Evolutionary conservation across 2,329 filamentous ascomycete genomes (phyloP).

Genomic region (Pyrenophora tritici-repentis): DNA sequence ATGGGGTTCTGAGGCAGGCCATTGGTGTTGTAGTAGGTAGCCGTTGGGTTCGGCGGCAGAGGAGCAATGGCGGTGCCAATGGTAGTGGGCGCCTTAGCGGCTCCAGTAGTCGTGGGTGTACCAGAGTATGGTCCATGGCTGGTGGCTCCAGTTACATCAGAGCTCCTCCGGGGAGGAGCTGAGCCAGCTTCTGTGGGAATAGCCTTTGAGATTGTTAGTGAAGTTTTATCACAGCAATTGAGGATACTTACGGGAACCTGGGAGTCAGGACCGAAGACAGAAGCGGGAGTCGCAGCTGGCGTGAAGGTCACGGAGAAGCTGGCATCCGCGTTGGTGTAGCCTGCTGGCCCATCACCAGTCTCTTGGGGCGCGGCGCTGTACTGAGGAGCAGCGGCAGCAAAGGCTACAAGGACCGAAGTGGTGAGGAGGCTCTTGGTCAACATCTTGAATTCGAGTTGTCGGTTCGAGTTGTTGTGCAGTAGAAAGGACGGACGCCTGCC

Average conservation of each 20-base stretch:
- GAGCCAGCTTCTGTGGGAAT: slow-evolving; percentile 37
- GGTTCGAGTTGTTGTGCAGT: slow-evolving; percentile 11
- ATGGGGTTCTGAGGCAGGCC: slow-evolving; percentile 69
- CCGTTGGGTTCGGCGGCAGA: slow-evolving; percentile 63
- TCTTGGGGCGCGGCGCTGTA: slow-evolving; percentile 3
- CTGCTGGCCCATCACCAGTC: slow-evolving; percentile 44
- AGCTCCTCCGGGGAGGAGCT: slow-evolving; percentile 53
- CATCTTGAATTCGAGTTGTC: slow-evolving; percentile 40
- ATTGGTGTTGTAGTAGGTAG: slow-evolving; percentile 72
- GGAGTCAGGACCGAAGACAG: slow-evolving; percentile 52
- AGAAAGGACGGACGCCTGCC: neutral
- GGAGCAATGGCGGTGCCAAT: slow-evolving; percentile 63
- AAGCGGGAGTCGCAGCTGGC: slow-evolving; percentile 43
- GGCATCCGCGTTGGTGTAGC: slow-evolving; percentile 53
- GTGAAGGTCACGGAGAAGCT: slow-evolving; percentile 46
- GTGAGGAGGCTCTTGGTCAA: slow-evolving; percentile 42
- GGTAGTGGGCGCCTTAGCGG: slow-evolving; percentile 61
- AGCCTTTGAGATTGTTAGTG: slow-evolving; percentile 9
- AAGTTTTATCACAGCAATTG: neutral
- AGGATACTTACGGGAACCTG: slow-evolving; percentile 46
- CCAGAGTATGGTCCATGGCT: slow-evolving; percentile 73
- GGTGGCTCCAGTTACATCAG: slow-evolving; percentile 62
- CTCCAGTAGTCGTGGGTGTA: slow-evolving; percentile 70
- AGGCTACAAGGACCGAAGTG: slow-evolving; percentile 43
- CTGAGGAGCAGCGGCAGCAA: slow-evolving; percentile 47